Base-by-base conservation (phyloP, 306 rosid genomes). In the Hylodesmum podocarpum region DNA sequence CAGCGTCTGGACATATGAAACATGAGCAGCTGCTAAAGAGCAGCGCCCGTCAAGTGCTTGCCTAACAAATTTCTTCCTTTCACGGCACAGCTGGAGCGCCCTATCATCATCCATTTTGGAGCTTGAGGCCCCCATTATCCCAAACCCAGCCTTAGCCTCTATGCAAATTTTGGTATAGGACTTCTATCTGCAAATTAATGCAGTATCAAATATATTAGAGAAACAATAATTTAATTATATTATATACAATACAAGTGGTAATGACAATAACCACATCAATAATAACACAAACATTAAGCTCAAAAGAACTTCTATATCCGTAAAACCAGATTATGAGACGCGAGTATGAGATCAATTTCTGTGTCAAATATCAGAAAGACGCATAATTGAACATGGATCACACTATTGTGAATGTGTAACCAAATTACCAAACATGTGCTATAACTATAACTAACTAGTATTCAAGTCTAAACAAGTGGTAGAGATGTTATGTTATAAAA, bases 21-120 rank as follows among this genome's bases (percentile, higher is more conserved):
- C 80, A 76, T 93, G 91, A 70, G 98, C 86, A 25, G 94, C 87
- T 41, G 98, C 98, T 28, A 93, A 73, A 18, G 97, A 86, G 87
- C 97, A 93, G 19, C 97, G 88, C 62, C 98, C 94, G 40, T 94
- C 90, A 78, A 94, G 94, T 51, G 97, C 97, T 81, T 89, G 95
- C 89, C 84, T 89, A 63, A 91, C 92, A 82, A 87, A 87, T 70
- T 86, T 93, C 87, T 82, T 93, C 87, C 98, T 84, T 44, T 88
- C 97, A 37, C 94, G 96, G 83, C 98, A 93, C 39, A 91, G 82
- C 80, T 89, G 88, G 27, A 93, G 84, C 72, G 89, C 91, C 83
- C 88, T 91, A 79, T 94, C 97, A 74, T 94, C 98, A 85, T 94
- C 97, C 57, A 88, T 41, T 84, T 84, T 94, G 57, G 98, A 91